Evolutionary conservation across 2,329 filamentous ascomycete species (phyloP), one percentile per base, ranked within the genome.

Genomic region (Monilinia fructicola): DNA sequence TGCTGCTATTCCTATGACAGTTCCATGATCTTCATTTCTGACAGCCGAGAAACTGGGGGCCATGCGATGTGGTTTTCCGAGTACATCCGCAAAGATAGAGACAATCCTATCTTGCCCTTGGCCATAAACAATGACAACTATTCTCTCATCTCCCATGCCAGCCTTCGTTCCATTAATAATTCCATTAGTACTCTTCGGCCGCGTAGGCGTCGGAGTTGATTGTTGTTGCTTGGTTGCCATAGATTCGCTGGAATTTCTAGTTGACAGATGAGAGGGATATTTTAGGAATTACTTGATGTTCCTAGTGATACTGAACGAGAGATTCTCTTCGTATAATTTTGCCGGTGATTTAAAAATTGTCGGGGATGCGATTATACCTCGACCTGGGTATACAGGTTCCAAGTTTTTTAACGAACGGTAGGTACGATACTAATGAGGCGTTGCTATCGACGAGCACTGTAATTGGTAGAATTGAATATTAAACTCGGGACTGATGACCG

Each of bases 61-160:
- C 54, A 89, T 80, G 67, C 83, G 84, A 78, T 85, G 89, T 26
- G 88, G 85, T 76, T 93, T 91, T 18, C 92, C 91, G 53, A 95
- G 79, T 10, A 94, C 88, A 73, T 94, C 90, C 35, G 91, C 91
- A 72, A 93, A 90, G 44, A 91, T 80, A 28, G 86, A 85, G 38
- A 93, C 87, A 69, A 95, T 91, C 52, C 84, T 83, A 68, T 93
- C 89, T 76, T 94, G 90, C 23, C 86, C 88, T 28, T 81, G 81
- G 14, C 89, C 87, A 76, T 89, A 92, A 23, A 94, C 78, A 68
- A 95, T 86, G 44, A 87, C 84, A 38, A 86, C 85, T 59, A 84
- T 86, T 65, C 86, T 81, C 11, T 80, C 80, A 71, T 88, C 86
- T 35, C 85, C 86, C 14, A 60, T 48, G 26, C 71, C 72, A 38